Evolutionary conservation across 2,329 filamentous ascomycete genomes (phyloP), one percentile per base, ranked within the genome.

Genomic region (Colletotrichum tanaceti): DNA sequence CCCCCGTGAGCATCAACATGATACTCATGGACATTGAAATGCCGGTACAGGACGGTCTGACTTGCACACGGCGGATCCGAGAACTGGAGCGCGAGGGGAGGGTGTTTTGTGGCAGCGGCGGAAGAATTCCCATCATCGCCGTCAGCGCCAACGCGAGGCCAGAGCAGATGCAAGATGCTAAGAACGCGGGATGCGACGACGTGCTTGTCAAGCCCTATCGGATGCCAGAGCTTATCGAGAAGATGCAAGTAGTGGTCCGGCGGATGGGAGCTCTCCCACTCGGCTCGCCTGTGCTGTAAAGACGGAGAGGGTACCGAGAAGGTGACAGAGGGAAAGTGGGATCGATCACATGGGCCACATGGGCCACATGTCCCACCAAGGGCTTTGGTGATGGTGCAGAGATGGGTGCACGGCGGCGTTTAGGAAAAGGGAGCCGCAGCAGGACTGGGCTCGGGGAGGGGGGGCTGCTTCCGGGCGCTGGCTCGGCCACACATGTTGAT

Each of bases 11-110:
- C 1, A 78, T 91, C 28, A 86, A 86, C 58, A 81, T 92, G 5
- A 87, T 93, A 20, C 81, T 93, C 22, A 93, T 93, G 91, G 91
- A 93, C 73, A 88, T 92, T 72, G 90, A 93, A 74, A 93, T 93
- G 91, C 91, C 91, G 1, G 79, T 92, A 18, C 90, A 91, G 83
- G 90, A 93, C 72, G 91, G 91, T 0, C 79, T 91, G 65, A 87
- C 88, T 1, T 91, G 90, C 74, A 90, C 89, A 14, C 83, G 84
- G 39, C 83, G 84, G 50, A 92, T 93, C 63, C 84, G 91, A 18
- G 83, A 87, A 70, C 77, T 91, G 64, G 89, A 92, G 76, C 78
- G 77, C 47, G 78, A 82, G 41, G 86, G 86, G 10, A 82, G 82
- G 69, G 80, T 90, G 4, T 76, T 80, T 49, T 79, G 77, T 63